Conservation (phyloP, 108 stramenopile genomes). For the Nitzschia inconspicua region DNA sequence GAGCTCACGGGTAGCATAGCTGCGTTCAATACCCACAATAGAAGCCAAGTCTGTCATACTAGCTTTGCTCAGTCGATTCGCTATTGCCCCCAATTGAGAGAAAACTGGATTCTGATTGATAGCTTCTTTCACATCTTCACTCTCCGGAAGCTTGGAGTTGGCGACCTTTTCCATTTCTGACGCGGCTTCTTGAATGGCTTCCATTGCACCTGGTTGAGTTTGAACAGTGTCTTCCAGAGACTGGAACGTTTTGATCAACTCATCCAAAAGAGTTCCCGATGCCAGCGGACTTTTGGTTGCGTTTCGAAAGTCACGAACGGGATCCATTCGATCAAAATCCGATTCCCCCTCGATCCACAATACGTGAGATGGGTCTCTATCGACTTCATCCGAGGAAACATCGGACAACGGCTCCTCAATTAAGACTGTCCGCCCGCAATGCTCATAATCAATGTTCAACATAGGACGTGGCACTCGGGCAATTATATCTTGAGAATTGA, state of each 20-base stretch:
- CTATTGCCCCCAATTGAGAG: conserved; percentile 14
- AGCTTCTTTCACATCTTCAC: no score
- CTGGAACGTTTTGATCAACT: no score
- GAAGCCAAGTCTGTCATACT: conserved; percentile 55
- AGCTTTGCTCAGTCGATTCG: conserved; percentile 44
- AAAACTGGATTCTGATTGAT: conserved; percentile 7
- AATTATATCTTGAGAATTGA: conserved; percentile 81
- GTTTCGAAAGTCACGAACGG: conserved; percentile 65
- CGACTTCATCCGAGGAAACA: conserved; percentile 7
- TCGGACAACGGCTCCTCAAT: conserved; percentile 26
- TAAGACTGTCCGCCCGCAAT: conserved; percentile 74
- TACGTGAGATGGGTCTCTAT: conserved; percentile 10
- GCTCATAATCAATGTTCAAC: conserved; percentile 73
- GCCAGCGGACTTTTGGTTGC: conserved; percentile 56
- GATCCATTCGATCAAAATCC: conserved; percentile 49
- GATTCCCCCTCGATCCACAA: conserved; percentile 78
- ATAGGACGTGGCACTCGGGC: conserved; percentile 80
- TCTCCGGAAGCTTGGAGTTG: conserved; percentile 9
- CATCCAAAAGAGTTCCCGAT: conserved; percentile 61
- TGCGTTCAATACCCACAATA: conserved; percentile 64
- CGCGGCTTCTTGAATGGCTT: conserved; percentile 1
- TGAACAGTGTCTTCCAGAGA: conserved; percentile 1
- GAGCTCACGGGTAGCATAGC: conserved; percentile 69
- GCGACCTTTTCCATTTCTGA: conserved; percentile 8
- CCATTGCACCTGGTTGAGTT: neutral